Percentiles rank a stretch among this genome's conserved stretches.
Conservation (phyloP, 2,329 filamentous ascomycete genomes). For the Gaeumannomyces sp. region DNA sequence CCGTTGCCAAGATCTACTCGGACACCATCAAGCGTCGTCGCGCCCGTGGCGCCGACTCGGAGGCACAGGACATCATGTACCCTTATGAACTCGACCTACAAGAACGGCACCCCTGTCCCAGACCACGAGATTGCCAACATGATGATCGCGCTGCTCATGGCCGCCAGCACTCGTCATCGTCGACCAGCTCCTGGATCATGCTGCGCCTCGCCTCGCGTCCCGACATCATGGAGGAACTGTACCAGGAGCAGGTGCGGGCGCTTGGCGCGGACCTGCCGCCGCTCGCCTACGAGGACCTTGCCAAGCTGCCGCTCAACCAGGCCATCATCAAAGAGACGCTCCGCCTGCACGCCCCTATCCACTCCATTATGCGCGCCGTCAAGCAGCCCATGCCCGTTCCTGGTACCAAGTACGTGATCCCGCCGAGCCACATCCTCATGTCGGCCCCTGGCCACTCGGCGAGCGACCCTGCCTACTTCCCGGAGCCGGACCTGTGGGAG, state of each 20-base stretch:
- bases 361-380: constrained; percentile 90
- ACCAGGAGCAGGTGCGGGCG: constrained; percentile 67
- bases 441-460: constrained; percentile 79
- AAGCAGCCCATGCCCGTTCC: constrained; percentile 81
- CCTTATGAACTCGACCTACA: constrained; percentile 73
- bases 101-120: constrained; percentile 61
- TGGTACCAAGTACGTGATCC: constrained; percentile 76
- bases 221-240: constrained; percentile 63
- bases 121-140: constrained; percentile 76
- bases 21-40: constrained; percentile 61
- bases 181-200: constrained; percentile 72
- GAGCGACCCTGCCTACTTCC: constrained; percentile 68
- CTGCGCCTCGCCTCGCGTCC: constrained; percentile 66
- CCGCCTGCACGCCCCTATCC: constrained; percentile 84
- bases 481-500: constrained; percentile 76
- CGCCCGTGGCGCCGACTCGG: constrained; percentile 31
- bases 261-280: constrained; percentile 70
- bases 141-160: constrained; percentile 84
- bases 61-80: constrained; percentile 66
- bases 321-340: constrained; percentile 89
- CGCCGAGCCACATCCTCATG: constrained; percentile 73
- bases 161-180: constrained; percentile 73
- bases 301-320: constrained; percentile 73
- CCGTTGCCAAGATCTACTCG: constrained; percentile 69
- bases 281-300: constrained; percentile 70